Evolutionary conservation across 2,329 filamentous ascomycete species (phyloP).

Genomic region (Lasiodiplodia hormozganensis): DNA sequence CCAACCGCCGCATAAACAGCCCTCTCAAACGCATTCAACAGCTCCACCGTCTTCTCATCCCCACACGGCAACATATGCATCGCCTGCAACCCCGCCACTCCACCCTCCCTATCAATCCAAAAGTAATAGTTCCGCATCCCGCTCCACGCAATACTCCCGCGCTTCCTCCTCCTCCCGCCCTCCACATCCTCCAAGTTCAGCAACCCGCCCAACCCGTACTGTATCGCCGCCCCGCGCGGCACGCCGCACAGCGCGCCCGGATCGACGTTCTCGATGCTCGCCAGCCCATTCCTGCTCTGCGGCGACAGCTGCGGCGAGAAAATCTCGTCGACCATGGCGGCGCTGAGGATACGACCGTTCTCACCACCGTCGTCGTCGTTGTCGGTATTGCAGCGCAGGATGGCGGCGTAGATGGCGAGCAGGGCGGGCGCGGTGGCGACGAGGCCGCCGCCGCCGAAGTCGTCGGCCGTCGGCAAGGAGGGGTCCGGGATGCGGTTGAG

Average conservation of each 20-base stretch:
- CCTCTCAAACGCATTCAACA: slow-evolving; percentile 9
- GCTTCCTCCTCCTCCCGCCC: not conserved
- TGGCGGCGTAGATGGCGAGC: slow-evolving; percentile 15
- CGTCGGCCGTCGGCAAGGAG: not conserved
- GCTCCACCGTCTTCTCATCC: slow-evolving; percentile 15
- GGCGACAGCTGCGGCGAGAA: slow-evolving; percentile 6
- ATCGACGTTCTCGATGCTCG: slow-evolving; percentile 1
- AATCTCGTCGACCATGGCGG: not conserved
- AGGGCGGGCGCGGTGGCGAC: slow-evolving; percentile 2
- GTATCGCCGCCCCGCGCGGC: not conserved
- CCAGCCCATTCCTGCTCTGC: not conserved
- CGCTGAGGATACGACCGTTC: not conserved
- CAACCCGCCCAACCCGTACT: slow-evolving; percentile 16
- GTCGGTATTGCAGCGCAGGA: not conserved
- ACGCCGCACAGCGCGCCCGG: slow-evolving; percentile 8
- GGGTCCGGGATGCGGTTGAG: slow-evolving; percentile 1
- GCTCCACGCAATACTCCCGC: not conserved
- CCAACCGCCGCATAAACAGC: not conserved
- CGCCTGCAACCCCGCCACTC: slow-evolving; percentile 1
- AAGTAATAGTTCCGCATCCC: slow-evolving; percentile 9
- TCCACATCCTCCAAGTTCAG: not conserved
- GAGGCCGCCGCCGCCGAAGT: slow-evolving; percentile 27
- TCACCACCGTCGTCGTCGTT: too few relatives aligned
- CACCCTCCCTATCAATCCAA: slow-evolving; percentile 9
- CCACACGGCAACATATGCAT: slow-evolving; percentile 10